Conservation (phyloP, 768 basidiomycete genomes). For the Gautieria morchelliformis region DNA sequence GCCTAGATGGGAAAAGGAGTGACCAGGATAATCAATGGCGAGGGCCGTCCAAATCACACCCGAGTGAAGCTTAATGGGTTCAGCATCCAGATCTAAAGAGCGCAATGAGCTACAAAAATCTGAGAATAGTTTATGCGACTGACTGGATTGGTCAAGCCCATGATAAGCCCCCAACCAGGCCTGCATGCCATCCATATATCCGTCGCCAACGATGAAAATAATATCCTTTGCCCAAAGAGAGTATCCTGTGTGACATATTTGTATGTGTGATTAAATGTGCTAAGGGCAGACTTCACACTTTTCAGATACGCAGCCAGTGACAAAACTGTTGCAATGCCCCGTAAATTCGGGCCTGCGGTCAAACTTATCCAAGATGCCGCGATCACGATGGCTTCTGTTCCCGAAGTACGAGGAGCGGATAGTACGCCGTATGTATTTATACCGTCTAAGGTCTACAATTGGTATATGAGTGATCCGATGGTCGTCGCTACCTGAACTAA, state of each 20-base stretch:
- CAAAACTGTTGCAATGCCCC: conserved; percentile 81
- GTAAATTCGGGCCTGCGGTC: conserved; percentile 60
- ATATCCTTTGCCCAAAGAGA: conserved; percentile 95
- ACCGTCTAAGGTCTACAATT: conserved; percentile 43
- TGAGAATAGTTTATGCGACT: conserved; percentile 10
- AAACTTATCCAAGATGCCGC: conserved; percentile 84
- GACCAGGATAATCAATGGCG: conserved; percentile 91
- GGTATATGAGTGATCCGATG: conserved; percentile 2
- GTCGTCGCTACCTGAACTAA: not conserved
- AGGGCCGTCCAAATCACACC: conserved; percentile 95
- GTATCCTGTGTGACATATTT: conserved; percentile 39
- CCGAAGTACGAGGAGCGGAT: conserved; percentile 82
- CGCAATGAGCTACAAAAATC: not conserved
- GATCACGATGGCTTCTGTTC: conserved; percentile 85
- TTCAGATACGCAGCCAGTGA: conserved; percentile 78
- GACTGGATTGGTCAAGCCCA: conserved; percentile 56
- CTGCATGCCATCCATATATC: conserved; percentile 83
- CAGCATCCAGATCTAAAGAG: conserved; percentile 51
- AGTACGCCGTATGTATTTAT: conserved; percentile 78
- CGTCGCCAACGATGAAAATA: conserved; percentile 82
- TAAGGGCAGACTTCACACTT: conserved; percentile 37
- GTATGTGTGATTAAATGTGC: not conserved
- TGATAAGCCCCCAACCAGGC: conserved; percentile 88
- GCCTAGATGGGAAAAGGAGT: conserved; percentile 95
- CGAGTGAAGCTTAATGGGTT: conserved; percentile 53